Evolutionary conservation across 805 yeast species (phyloP).

Genomic region (Starmerella etchellsii): DNA sequence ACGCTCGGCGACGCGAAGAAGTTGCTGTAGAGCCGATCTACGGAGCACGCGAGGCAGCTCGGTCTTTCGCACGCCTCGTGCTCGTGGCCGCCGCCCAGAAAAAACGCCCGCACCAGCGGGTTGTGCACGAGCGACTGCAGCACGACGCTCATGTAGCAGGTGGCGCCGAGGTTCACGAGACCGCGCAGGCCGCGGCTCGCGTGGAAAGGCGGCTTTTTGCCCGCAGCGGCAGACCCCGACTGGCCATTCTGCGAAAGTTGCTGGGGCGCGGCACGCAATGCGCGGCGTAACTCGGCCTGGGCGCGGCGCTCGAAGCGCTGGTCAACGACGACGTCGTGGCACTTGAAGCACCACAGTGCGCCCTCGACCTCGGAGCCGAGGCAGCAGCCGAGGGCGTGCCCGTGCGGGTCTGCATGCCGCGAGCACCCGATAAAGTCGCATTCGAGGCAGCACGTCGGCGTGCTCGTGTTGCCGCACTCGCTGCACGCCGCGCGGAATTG

Average conservation of each 20-base stretch:
- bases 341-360: constrained; percentile 57
- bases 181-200: constrained; percentile 77
- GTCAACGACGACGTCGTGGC: constrained; percentile 60
- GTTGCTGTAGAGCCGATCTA: constrained; percentile 64
- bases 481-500: constrained; percentile 10
- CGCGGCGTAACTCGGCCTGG: neutral
- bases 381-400: constrained; percentile 53
- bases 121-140: constrained; percentile 82
- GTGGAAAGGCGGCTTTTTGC: constrained; percentile 32
- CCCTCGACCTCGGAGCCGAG: constrained; percentile 43
- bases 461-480: constrained; percentile 7
- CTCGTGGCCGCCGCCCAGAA: constrained; percentile 61
- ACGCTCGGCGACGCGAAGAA: constrained; percentile 53
- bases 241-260: neutral
- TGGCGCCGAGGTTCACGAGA: constrained; percentile 86
- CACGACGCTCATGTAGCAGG: constrained; percentile 93
- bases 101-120: constrained; percentile 69
- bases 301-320: constrained; percentile 16
- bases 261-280: neutral
- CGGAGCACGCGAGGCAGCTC: constrained; percentile 68
- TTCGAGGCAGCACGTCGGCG: constrained; percentile 17
- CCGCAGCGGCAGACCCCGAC: neutral
- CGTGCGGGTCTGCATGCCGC: constrained; percentile 15
- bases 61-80: constrained; percentile 33
- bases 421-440: constrained; percentile 20